phyloP scores from a whole-genome alignment of 257 asterid species.

The Solanum microdontum region DNA sequence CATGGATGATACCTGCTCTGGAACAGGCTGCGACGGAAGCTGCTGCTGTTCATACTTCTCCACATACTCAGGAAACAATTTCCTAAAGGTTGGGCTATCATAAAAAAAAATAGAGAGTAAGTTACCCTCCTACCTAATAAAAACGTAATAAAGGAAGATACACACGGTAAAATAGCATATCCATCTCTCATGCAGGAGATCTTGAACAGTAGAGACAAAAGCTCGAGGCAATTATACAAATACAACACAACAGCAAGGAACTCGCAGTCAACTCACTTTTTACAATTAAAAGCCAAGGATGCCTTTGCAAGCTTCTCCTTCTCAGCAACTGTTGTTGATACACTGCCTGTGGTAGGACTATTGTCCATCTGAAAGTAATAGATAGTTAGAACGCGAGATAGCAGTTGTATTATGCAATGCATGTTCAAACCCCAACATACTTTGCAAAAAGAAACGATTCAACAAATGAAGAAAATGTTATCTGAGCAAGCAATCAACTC shows the following conservation, averaged over 20 bases:
- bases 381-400: not conserved
- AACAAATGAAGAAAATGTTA: not conserved
- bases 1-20: conserved; percentile 28
- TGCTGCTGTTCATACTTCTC: conserved; percentile 67
- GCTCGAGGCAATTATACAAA: not conserved
- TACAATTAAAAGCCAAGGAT: conserved; percentile 83
- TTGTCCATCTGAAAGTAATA: conserved; percentile 61
- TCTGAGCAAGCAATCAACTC: not conserved
- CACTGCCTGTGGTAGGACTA: conserved; percentile 96
- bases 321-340: conserved; percentile 69
- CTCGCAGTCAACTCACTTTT: conserved; percentile 43
- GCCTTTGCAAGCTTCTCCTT: conserved; percentile 76
- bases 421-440: not conserved
- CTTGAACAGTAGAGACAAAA: not conserved
- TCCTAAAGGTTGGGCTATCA: conserved; percentile 66
- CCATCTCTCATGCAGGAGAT: not conserved
- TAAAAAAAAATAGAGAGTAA: not conserved
- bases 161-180: not conserved
- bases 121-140: not conserved
- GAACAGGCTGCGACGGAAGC: conserved; percentile 33
- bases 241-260: not conserved
- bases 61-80: conserved; percentile 73
- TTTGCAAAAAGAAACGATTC: not conserved
- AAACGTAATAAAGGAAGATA: not conserved
- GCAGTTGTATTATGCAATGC: not conserved